Conservation (phyloP, 495 filamentous ascomycete genomes). For the Penicillium soppii region DNA sequence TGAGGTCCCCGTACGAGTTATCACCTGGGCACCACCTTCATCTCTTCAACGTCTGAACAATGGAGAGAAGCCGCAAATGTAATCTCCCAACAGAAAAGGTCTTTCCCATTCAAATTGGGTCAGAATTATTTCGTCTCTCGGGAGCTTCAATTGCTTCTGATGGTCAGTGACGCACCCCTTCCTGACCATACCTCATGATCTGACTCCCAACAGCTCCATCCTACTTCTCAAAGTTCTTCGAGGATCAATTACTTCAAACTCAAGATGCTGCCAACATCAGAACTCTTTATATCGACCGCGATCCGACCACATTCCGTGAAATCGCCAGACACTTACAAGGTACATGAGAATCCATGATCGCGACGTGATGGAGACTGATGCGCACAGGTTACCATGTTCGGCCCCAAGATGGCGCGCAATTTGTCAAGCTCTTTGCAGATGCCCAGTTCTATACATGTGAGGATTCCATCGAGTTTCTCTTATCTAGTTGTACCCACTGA, state of each 20-base stretch:
- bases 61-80: slow-evolving; percentile 18
- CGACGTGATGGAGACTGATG: slow-evolving; percentile 7
- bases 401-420: slow-evolving; percentile 80
- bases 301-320: slow-evolving; percentile 85
- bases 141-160: slow-evolving; percentile 95
- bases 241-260: slow-evolving; percentile 71
- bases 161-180: slow-evolving; percentile 60
- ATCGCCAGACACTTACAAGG: slow-evolving; percentile 90
- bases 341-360: slow-evolving; percentile 16
- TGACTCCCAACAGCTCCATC: slow-evolving; percentile 75
- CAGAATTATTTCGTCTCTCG: slow-evolving; percentile 85
- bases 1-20: too few species aligned
- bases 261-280: slow-evolving; percentile 50
- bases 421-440: slow-evolving; percentile 90
- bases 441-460: slow-evolving; percentile 90
- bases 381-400: slow-evolving; percentile 73
- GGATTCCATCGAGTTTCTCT: slow-evolving; percentile 16
- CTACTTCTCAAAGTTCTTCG: slow-evolving; percentile 95
- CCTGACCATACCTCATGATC: neutral
- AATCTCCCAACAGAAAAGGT: slow-evolving; percentile 61
- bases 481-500: slow-evolving; percentile 2
- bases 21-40: neutral
- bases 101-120: slow-evolving; percentile 93
- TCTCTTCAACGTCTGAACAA: neutral
- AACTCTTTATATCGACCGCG: slow-evolving; percentile 93